phyloP scores from a whole-genome alignment of 2,329 filamentous ascomycete genomes.

The Penicillium occitanis region DNA sequence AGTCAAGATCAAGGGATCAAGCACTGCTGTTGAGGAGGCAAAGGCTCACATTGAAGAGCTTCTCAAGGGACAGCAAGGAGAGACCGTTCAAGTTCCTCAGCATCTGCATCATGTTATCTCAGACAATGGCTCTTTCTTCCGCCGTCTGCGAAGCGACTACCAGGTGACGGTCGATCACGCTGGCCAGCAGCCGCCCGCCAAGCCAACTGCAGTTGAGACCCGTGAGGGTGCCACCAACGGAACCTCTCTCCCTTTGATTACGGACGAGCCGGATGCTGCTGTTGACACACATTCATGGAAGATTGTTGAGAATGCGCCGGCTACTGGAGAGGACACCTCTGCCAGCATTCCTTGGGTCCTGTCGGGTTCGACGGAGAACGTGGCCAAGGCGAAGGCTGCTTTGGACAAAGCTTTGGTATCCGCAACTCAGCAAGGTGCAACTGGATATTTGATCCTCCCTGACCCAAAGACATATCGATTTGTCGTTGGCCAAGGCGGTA shows the following conservation, averaged over 20 bases:
- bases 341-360: slow-evolving; percentile 77
- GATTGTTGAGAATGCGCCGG: slow-evolving; percentile 58
- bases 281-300: slow-evolving; percentile 79
- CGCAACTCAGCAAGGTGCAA: slow-evolving; percentile 54
- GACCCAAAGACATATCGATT: slow-evolving; percentile 87
- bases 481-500: slow-evolving; percentile 84
- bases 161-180: slow-evolving; percentile 90
- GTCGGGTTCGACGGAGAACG: slow-evolving; percentile 71
- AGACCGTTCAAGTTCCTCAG: slow-evolving; percentile 80
- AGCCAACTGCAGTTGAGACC: slow-evolving; percentile 55
- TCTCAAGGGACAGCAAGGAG: slow-evolving; percentile 82
- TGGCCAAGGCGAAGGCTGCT: slow-evolving; percentile 75
- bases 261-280: slow-evolving; percentile 69
- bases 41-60: slow-evolving; percentile 77
- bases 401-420: slow-evolving; percentile 71
- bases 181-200: slow-evolving; percentile 72
- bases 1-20: slow-evolving; percentile 80
- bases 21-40: slow-evolving; percentile 76
- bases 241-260: slow-evolving; percentile 78
- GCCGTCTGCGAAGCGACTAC: slow-evolving; percentile 78
- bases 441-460: slow-evolving; percentile 84
- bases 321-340: slow-evolving; percentile 28
- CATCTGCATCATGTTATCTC: slow-evolving; percentile 75
- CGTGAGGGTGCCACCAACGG: slow-evolving; percentile 58
- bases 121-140: slow-evolving; percentile 92